These are phyloP conservation scores for Ophioceras dolichostomum DNA, from an alignment of 2,329 filamentous ascomycete species.

Conservation along the genomic window DNA sequence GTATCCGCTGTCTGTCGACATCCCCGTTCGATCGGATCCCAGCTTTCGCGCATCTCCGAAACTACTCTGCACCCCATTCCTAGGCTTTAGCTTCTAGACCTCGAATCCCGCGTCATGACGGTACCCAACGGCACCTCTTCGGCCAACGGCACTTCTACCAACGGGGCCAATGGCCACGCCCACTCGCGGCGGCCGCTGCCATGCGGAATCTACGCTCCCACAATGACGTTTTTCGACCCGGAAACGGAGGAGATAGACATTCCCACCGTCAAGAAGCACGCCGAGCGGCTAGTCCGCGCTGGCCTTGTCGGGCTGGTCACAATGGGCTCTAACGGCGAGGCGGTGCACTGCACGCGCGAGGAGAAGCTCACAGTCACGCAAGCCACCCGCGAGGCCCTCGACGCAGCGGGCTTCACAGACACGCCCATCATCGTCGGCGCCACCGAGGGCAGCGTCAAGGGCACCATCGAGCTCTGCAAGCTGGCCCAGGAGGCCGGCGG, in stretches of 20 bases:
- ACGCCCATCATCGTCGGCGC: slow-evolving; percentile 76
- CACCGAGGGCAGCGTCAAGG: slow-evolving; percentile 68
- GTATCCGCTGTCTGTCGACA: too few species aligned
- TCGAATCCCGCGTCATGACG: slow-evolving; percentile 21
- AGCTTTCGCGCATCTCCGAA: too few species aligned
- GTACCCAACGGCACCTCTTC: slow-evolving; percentile 14
- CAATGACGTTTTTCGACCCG: slow-evolving; percentile 81
- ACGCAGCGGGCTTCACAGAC: slow-evolving; percentile 62
- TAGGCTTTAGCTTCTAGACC: too few species aligned
- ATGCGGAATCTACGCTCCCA: slow-evolving; percentile 77
- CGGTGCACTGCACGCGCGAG: slow-evolving; percentile 67
- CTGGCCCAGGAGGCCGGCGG: slow-evolving; percentile 57
- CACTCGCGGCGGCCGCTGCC: slow-evolving; percentile 46
- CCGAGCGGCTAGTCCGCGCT: slow-evolving; percentile 61
- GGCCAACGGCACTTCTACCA: slow-evolving; percentile 14
- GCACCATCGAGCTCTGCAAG: slow-evolving; percentile 64
- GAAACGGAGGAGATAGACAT: slow-evolving; percentile 78
- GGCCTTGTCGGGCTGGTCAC: slow-evolving; percentile 74
- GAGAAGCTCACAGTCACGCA: slow-evolving; percentile 66
- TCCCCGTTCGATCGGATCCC: too few species aligned
- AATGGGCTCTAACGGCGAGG: slow-evolving; percentile 87
- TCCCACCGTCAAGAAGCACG: slow-evolving; percentile 66
- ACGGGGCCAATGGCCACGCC: slow-evolving; percentile 14
- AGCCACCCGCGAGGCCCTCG: slow-evolving; percentile 70
- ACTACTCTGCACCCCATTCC: too few species aligned